Evolutionary conservation across 2,329 filamentous ascomycete genomes (phyloP), one percentile per base, ranked within the genome.

Genomic region (Colletotrichum tropicicola): DNA sequence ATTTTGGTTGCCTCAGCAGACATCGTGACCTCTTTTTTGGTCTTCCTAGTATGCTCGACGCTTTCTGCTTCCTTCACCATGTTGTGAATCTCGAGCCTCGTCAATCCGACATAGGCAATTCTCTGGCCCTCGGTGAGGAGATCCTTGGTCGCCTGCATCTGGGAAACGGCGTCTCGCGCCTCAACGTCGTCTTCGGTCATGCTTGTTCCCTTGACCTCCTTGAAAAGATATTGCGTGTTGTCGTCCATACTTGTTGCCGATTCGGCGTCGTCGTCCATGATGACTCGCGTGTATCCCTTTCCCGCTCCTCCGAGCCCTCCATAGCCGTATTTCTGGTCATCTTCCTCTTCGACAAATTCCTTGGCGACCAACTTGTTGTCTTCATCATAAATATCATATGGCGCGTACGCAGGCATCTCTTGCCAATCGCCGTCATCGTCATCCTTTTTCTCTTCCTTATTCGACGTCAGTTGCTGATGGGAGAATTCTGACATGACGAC

Each of bases 161-260:
- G 96, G 51, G 91, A 90, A 41, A 97, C 80, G 5, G 94, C 89
- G 77, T 98, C 96, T 56, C 94, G 88, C 64, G 92, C 89, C 58
- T 96, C 93, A 23, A 97, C 94, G 23, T 94, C 92, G 53, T 90
- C 87, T 37, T 89, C 90, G 21, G 82, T 82, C 63, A 85, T 87
- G 72, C 80, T 85, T 3, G 85, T 91, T 45, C 82, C 85, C 57
- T 83, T 84, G 13, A 84, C 79, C 65, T 93, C 90, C 69, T 93
- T 95, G 83, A 99, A 99, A 3, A 99, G 85, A 75, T 99, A 99
- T 59, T 94, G 90, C 0, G 96, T 99, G 73, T 98, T 95, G 62
- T 99, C 96, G 74, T 99, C 96, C 89, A 99, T 89, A 79, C 95
- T 98, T 4, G 94, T 99, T 51, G 92, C 92, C 27, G 94, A 98